Evolutionary conservation across 768 basidiomycete genomes (phyloP).

Genomic region (Sarcodon aspratus): DNA sequence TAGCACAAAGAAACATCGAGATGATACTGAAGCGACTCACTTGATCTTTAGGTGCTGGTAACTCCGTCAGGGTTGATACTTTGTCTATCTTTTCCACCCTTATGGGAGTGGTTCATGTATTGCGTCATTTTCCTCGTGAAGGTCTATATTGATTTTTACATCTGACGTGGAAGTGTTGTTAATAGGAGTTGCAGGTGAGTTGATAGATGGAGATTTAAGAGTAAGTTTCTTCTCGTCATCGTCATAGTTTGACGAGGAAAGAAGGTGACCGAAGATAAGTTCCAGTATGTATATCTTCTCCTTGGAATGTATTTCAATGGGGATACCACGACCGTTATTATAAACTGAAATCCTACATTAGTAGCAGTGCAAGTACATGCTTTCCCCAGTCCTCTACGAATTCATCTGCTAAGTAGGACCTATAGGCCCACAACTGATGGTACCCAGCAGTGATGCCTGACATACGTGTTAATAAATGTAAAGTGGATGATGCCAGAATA

Average conservation of each 20-base stretch:
- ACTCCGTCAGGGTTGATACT: too few species aligned
- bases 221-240: constrained; percentile 98
- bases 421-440: constrained; percentile 95
- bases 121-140: constrained; percentile 57
- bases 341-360: constrained; percentile 81
- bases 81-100: constrained; percentile 25
- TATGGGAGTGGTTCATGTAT: constrained; percentile 46
- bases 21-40: too few species aligned
- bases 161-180: constrained; percentile 35
- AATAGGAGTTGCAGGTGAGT: constrained; percentile 54
- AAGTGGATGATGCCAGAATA: constrained; percentile 12
- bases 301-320: constrained; percentile 87
- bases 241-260: constrained; percentile 95
- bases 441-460: constrained; percentile 86
- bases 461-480: constrained; percentile 21
- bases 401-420: too few species aligned
- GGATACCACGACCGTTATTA: constrained; percentile 95
- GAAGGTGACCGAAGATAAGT: constrained; percentile 90
- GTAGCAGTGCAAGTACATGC: too few species aligned
- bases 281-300: constrained; percentile 96
- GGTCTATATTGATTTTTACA: constrained; percentile 55
- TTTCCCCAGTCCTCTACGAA: too few species aligned
- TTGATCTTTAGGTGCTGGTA: too few species aligned
- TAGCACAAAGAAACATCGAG: too few species aligned
- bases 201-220: constrained; percentile 26